Percentiles rank a stretch among this genome's conserved stretches.
Conservation (phyloP, 441 rosid genomes). For the Euphorbia schlechtendalii region DNA sequence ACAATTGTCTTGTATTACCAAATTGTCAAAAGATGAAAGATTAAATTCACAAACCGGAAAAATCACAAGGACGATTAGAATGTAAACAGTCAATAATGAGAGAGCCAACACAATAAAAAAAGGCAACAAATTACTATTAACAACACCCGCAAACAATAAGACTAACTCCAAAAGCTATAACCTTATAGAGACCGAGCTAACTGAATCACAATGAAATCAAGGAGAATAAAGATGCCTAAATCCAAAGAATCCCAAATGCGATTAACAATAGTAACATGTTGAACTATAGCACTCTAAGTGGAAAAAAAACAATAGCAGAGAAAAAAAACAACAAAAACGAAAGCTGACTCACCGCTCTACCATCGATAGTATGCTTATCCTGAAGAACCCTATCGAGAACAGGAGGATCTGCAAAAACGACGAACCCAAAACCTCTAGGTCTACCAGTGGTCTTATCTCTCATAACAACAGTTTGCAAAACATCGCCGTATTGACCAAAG, state of each 20-base stretch:
- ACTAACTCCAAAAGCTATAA: background rate
- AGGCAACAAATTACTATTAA: background rate
- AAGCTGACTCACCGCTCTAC: constrained; percentile 46
- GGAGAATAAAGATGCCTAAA: background rate
- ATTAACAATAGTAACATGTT: background rate
- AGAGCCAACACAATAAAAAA: background rate
- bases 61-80: too few relatives aligned
- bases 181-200: background rate
- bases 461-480: constrained; percentile 77
- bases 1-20: background rate
- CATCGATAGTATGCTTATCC: constrained; percentile 78
- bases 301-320: too few relatives aligned
- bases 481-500: constrained; percentile 68
- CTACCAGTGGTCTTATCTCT: constrained; percentile 71
- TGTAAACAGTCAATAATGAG: background rate
- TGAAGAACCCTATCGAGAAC: constrained; percentile 72
- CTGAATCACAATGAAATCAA: background rate
- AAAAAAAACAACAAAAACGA: background rate
- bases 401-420: constrained; percentile 69
- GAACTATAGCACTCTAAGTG: background rate
- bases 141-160: background rate
- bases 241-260: background rate
- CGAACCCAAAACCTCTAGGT: constrained; percentile 90
- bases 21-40: background rate
- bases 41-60: background rate